Evolutionary conservation across 495 filamentous ascomycete genomes (phyloP).

Genomic region (Lindgomyces ingoldianus): DNA sequence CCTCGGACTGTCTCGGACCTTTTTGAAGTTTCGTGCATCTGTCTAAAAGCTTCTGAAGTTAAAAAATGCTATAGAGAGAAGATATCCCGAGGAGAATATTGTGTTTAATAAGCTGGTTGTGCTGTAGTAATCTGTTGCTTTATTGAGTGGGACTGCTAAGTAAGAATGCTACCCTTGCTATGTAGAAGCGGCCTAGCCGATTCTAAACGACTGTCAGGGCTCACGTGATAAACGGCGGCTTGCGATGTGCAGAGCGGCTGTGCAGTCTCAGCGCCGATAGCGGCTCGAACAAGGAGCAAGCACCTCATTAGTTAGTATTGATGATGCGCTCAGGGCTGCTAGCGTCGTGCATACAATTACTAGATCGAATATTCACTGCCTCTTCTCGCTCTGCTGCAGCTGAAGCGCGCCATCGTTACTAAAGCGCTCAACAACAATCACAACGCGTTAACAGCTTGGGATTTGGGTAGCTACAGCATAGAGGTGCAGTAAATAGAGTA

Average conservation of each 20-base stretch:
- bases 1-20: background rate
- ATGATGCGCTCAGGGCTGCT: no score
- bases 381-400: no score
- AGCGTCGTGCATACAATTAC: no score
- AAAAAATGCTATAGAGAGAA: background rate
- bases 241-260: background rate
- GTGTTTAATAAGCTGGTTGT: background rate
- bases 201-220: background rate
- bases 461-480: no score
- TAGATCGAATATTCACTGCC: no score
- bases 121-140: background rate
- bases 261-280: no score
- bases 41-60: background rate
- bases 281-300: no score
- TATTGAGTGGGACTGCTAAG: background rate
- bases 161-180: background rate
- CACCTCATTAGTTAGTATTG: no score
- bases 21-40: background rate
- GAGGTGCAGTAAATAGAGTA: no score
- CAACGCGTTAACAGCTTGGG: no score
- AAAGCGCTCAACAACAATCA: no score
- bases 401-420: no score
- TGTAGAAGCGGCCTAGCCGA: background rate
- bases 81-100: background rate
- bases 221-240: constrained; percentile 2